Conservation (phyloP, 345 rosid species). For the Cochlearia excelsa region DNA sequence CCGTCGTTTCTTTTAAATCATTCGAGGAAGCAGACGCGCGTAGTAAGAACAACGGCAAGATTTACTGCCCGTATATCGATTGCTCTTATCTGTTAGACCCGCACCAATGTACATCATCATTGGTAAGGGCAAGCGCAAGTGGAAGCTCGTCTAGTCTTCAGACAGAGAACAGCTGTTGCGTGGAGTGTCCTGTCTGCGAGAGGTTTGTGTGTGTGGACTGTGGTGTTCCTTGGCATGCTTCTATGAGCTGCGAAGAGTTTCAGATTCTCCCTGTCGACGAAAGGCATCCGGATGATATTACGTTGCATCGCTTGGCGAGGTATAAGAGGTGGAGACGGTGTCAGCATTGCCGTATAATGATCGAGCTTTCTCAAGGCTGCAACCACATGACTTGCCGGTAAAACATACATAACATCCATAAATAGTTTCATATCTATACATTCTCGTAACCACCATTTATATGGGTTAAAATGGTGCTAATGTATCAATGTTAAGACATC, state of each 20-base stretch:
- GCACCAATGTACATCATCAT: constrained; percentile 55
- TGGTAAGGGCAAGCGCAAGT: constrained; percentile 49
- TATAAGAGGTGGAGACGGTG: constrained; percentile 91
- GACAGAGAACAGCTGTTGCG: constrained; percentile 56
- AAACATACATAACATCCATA: constrained; percentile 12
- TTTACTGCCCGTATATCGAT: constrained; percentile 83
- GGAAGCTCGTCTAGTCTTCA: constrained; percentile 63
- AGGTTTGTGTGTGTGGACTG: constrained; percentile 85
- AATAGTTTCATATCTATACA: background rate
- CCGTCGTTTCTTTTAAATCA: constrained; percentile 54
- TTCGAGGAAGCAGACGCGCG: constrained; percentile 63
- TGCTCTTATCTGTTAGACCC: constrained; percentile 81
- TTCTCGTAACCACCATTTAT: background rate
- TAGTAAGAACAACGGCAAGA: constrained; percentile 48
- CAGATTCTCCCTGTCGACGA: constrained; percentile 82
- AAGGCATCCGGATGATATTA: constrained; percentile 75
- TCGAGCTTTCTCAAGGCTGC: constrained; percentile 91
- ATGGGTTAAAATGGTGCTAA: too few species aligned
- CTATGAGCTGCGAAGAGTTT: constrained; percentile 79
- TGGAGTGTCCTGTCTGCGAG: constrained; percentile 86
- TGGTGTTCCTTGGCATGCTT: constrained; percentile 93
- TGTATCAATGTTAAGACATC: background rate
- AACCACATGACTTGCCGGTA: constrained; percentile 97
- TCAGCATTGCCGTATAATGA: constrained; percentile 89
- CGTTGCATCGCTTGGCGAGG: constrained; percentile 76